Base-by-base conservation (phyloP, 2,329 filamentous ascomycete species). In the Diaporthe caulivora region DNA sequence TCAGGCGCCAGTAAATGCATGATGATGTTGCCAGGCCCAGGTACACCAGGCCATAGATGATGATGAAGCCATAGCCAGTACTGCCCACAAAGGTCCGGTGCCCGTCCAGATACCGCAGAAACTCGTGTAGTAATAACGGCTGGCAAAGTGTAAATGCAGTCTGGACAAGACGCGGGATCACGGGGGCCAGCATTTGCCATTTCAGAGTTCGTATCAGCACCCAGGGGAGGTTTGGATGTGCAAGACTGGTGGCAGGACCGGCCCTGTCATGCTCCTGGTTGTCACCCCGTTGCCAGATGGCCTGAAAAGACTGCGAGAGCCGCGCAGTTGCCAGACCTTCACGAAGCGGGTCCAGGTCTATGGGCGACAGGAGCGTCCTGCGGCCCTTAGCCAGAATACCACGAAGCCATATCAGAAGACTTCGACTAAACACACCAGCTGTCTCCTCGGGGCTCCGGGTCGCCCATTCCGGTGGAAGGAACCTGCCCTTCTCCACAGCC, bases 31-130 rank as follows among this genome's bases (percentile, higher is more conserved):
- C 83, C 26, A 86, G 83, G 13, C 84, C 82, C 0, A 75, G 31
- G 73, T 86, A 87, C 4, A 85, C 82, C 2, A 86, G 65, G 1
- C 82, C 75, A 0, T 80, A 79, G 3, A 84, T 85, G 2, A 82
- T 85, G 13, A 87, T 84, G 7, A 86, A 80, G 0, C 85, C 85
- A 72, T 85, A 86, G 2, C 84, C 81, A 18, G 78, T 71, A 42
- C 80, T 82, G 0, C 76, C 26, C 0, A 75, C 72, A 10, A 77
- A 72, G 2, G 81, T 76, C 3, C 76, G 54, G 26, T 77, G 72
- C 11, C 53, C 53, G 53, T 55, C 53, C 3, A 84, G 76, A 51
- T 80, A 80, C 17, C 76, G 3, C 0, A 87, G 78, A 9, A 80
- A 75, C 0, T 75, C 76, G 34, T 78, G 77, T 54, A 83, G 77